A percentile compares a stretch with the other conserved stretches of the same genome.
Evolutionary conservation across 192 early-diverging fungal genomes (phyloP).

Genomic region (Umbelopsis isabellina): DNA sequence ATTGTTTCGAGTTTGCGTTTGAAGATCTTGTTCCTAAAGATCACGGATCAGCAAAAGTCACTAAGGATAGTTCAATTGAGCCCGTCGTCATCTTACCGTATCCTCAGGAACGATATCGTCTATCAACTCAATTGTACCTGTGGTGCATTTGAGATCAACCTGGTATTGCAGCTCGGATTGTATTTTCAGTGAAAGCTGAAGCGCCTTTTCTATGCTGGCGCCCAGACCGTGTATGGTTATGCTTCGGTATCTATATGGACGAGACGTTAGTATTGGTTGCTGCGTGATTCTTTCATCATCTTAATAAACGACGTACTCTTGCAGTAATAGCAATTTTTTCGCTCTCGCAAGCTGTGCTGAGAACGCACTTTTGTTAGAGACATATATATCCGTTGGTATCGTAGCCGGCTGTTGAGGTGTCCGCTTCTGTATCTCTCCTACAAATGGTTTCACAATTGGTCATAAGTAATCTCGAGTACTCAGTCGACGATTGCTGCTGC

Average conservation of each 20-base stretch:
- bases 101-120: conserved; percentile 80
- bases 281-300: no score
- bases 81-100: conserved; percentile 44
- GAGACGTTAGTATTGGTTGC: neutral
- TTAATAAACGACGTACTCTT: conserved; percentile 12
- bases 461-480: neutral
- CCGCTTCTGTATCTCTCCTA: conserved; percentile 58
- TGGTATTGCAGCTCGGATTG: conserved; percentile 61
- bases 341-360: conserved; percentile 62
- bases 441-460: neutral
- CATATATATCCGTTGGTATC: conserved; percentile 77
- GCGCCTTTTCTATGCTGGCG: conserved; percentile 69
- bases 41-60: neutral
- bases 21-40: conserved; percentile 51
- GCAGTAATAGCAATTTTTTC: conserved; percentile 61
- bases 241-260: conserved; percentile 46
- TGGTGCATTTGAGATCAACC: conserved; percentile 63
- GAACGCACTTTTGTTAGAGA: conserved; percentile 69
- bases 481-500: no score
- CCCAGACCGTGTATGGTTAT: conserved; percentile 83
- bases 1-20: conserved; percentile 62
- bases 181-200: conserved; percentile 66
- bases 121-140: conserved; percentile 69
- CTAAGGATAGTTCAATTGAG: neutral
- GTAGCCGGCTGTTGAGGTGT: conserved; percentile 65